These are phyloP conservation scores for Calonectria naviculata DNA, from an alignment of 2,329 filamentous ascomycete genomes.

Conservation along the genomic window DNA sequence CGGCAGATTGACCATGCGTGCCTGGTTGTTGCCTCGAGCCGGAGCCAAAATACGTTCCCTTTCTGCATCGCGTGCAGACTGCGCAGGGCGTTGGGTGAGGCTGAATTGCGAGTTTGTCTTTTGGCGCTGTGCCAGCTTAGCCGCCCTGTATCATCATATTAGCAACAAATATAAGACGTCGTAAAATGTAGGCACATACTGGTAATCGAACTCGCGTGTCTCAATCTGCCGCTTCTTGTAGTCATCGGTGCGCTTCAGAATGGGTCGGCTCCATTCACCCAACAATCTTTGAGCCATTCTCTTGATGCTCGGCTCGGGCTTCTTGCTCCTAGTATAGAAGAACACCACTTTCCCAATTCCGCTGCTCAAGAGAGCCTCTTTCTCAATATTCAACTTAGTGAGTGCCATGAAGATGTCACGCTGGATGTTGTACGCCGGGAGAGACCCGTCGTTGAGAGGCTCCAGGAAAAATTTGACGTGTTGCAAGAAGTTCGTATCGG, in stretches of 20 bases:
- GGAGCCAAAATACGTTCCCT: slow-evolving; percentile 69
- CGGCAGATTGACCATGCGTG: slow-evolving; percentile 64
- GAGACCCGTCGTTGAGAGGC: slow-evolving; percentile 90
- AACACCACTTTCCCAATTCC: slow-evolving; percentile 96
- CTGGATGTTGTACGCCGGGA: slow-evolving; percentile 98
- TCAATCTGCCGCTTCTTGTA: slow-evolving; percentile 85
- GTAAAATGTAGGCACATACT: slow-evolving; percentile 56
- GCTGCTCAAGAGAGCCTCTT: slow-evolving; percentile 88
- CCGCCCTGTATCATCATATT: slow-evolving; percentile 54
- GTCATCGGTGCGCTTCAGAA: slow-evolving; percentile 92
- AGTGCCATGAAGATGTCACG: slow-evolving; percentile 90
- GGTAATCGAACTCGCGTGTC: slow-evolving; percentile 72
- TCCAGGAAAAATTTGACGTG: slow-evolving; percentile 98
- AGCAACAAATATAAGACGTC: not conserved
- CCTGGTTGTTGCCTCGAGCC: slow-evolving; percentile 65
- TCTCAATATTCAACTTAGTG: slow-evolving; percentile 85
- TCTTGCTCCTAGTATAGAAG: slow-evolving; percentile 97
- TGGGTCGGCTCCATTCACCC: slow-evolving; percentile 94
- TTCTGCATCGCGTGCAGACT: slow-evolving; percentile 60
- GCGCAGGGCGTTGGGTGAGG: slow-evolving; percentile 61
- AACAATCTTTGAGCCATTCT: slow-evolving; percentile 92
- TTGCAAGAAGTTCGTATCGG: slow-evolving; percentile 94
- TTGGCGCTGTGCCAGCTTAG: slow-evolving; percentile 63
- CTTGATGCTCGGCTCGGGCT: slow-evolving; percentile 89
- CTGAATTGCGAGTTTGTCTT: slow-evolving; percentile 61